A percentile compares a stretch with the other conserved stretches of the same genome.
phyloP scores from a whole-genome alignment of 495 filamentous ascomycete species.

The Penicillium daleae region DNA sequence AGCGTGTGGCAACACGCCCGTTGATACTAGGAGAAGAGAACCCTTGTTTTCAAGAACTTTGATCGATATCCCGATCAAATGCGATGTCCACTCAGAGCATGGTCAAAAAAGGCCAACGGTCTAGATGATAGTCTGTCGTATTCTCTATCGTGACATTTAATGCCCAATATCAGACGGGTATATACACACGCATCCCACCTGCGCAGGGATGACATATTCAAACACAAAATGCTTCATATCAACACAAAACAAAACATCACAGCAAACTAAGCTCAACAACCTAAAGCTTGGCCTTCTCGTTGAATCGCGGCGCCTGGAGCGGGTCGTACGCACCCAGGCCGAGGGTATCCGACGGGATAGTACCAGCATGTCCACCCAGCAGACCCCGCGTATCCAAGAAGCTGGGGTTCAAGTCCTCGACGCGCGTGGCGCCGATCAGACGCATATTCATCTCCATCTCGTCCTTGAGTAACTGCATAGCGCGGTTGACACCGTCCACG shows the following conservation, averaged over 20 bases:
- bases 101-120: no score
- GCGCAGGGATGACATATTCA: background rate
- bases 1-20: no score
- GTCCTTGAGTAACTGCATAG: slow-evolving; percentile 94
- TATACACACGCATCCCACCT: background rate
- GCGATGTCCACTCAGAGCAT: no score
- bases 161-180: slow-evolving; percentile 8
- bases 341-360: slow-evolving; percentile 71
- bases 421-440: slow-evolving; percentile 73
- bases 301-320: slow-evolving; percentile 60
- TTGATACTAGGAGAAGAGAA: no score
- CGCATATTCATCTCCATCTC: slow-evolving; percentile 99
- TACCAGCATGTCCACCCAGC: slow-evolving; percentile 68
- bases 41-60: no score
- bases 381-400: slow-evolving; percentile 75
- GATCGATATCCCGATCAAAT: no score
- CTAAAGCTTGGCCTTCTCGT: slow-evolving; percentile 62
- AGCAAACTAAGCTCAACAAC: background rate
- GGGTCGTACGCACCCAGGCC: slow-evolving; percentile 67
- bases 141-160: slow-evolving; percentile 2
- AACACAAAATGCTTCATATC: background rate
- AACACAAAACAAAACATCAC: background rate
- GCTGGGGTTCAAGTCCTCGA: slow-evolving; percentile 78
- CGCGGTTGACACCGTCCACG: slow-evolving; percentile 80
- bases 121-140: background rate